phyloP scores from a whole-genome alignment of 441 rosid species.

The Corymbia citriodora region DNA sequence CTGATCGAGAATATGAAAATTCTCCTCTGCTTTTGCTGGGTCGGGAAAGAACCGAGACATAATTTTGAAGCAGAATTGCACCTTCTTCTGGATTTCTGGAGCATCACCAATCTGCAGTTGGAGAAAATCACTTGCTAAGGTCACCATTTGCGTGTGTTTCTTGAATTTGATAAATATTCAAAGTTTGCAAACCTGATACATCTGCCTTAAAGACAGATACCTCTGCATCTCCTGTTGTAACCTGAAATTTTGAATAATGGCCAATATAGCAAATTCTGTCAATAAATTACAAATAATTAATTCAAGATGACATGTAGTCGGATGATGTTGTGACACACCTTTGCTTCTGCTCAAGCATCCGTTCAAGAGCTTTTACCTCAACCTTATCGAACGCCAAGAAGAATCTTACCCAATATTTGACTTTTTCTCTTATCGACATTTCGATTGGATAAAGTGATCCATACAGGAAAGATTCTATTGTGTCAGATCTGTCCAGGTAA shows the following conservation, averaged over 20 bases:
- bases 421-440: conserved; percentile 58
- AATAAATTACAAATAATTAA: neutral
- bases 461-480: conserved; percentile 72
- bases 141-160: neutral
- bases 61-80: conserved; percentile 64
- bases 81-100: conserved; percentile 84
- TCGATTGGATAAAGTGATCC: conserved; percentile 67
- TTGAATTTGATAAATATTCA: conserved; percentile 6
- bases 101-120: conserved; percentile 70
- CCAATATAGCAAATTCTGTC: neutral
- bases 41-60: conserved; percentile 95
- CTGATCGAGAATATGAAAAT: conserved; percentile 89
- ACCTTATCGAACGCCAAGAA: conserved; percentile 82
- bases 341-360: conserved; percentile 95
- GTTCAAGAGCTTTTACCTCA: conserved; percentile 92
- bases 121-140: neutral
- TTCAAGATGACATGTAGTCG: neutral
- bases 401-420: conserved; percentile 72
- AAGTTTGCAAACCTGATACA: conserved; percentile 60
- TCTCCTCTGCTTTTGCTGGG: conserved; percentile 79
- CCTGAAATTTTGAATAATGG: conserved; percentile 40
- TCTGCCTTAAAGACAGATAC: conserved; percentile 80
- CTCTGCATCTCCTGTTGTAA: conserved; percentile 98
- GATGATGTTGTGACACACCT: conserved; percentile 45
- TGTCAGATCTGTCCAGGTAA: conserved; percentile 66